Evolutionary conservation across 768 basidiomycete species (phyloP).

Genomic region (Suillus occidentalis): DNA sequence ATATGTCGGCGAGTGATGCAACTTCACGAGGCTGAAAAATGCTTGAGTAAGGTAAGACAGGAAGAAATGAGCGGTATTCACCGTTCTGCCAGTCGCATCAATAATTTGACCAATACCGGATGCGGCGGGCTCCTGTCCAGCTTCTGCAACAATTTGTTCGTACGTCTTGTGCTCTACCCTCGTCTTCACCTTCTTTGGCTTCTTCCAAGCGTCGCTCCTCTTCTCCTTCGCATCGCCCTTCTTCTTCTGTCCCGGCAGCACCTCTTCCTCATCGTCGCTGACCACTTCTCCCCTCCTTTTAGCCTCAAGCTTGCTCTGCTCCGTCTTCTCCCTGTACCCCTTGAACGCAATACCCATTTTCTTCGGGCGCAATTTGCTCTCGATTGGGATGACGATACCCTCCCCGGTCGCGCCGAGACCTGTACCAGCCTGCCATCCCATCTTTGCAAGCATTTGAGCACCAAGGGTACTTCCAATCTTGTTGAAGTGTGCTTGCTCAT

Average conservation of each 20-base stretch:
- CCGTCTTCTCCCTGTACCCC: slow-evolving; percentile 87
- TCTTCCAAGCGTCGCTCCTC: slow-evolving; percentile 82
- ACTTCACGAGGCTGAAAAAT: slow-evolving; percentile 76
- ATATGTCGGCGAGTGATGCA: slow-evolving; percentile 77
- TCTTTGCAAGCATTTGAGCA: slow-evolving; percentile 88
- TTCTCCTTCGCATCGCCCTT: slow-evolving; percentile 55
- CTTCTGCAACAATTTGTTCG: slow-evolving; percentile 91
- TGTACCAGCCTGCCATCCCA: slow-evolving; percentile 88
- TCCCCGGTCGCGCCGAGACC: slow-evolving; percentile 76
- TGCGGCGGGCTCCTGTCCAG: slow-evolving; percentile 57
- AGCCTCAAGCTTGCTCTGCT: slow-evolving; percentile 81
- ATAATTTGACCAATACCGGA: slow-evolving; percentile 83
- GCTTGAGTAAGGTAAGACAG: slow-evolving; percentile 7
- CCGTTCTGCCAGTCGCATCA: slow-evolving; percentile 91
- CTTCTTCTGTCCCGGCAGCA: slow-evolving; percentile 14
- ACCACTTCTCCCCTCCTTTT: slow-evolving; percentile 68
- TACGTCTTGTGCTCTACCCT: slow-evolving; percentile 95
- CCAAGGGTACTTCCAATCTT: slow-evolving; percentile 79
- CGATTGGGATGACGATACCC: slow-evolving; percentile 87
- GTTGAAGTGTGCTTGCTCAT: slow-evolving; percentile 78
- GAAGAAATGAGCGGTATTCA: slow-evolving; percentile 38
- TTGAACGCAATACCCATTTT: slow-evolving; percentile 86
- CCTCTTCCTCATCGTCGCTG: slow-evolving; percentile 65
- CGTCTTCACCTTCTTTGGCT: slow-evolving; percentile 79
- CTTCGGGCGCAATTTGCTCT: slow-evolving; percentile 80